Percentiles rank a stretch among this genome's conserved stretches.
Conservation (phyloP, 768 basidiomycete species). For the Pleurotus tuoliensis region DNA sequence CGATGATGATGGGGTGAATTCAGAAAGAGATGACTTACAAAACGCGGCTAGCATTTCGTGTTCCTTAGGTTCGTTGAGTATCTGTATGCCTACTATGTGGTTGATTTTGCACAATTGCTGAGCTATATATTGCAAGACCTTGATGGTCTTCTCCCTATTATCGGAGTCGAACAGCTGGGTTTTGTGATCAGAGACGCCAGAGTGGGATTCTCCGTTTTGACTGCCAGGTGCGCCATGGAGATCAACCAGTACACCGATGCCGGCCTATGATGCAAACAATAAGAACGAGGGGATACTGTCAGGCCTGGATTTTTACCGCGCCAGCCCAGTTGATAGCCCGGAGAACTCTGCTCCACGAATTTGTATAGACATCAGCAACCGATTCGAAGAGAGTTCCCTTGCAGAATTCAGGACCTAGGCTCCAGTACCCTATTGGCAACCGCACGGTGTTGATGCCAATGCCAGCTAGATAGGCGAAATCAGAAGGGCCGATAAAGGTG, state of each 20-base stretch:
- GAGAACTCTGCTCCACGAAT: slow-evolving; percentile 65
- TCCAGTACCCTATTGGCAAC: slow-evolving; percentile 60
- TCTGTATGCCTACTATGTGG: slow-evolving; percentile 58
- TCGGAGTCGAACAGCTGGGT: slow-evolving; percentile 43
- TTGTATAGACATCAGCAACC: slow-evolving; percentile 48
- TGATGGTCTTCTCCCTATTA: slow-evolving; percentile 50
- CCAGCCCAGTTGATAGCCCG: slow-evolving; percentile 62
- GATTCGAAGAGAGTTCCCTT: slow-evolving; percentile 63
- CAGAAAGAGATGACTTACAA: slow-evolving; percentile 27
- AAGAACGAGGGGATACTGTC: too few relatives aligned
- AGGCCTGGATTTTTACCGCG: not conserved
- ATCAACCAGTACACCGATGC: slow-evolving; percentile 69
- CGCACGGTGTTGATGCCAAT: slow-evolving; percentile 71
- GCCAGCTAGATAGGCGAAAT: slow-evolving; percentile 62
- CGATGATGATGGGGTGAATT: too few relatives aligned
- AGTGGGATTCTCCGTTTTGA: slow-evolving; percentile 71
- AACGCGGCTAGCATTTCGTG: slow-evolving; percentile 41
- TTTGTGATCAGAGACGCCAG: slow-evolving; percentile 54
- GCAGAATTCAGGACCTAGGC: slow-evolving; percentile 52
- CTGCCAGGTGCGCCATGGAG: slow-evolving; percentile 74
- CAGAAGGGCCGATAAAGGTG: slow-evolving; percentile 59
- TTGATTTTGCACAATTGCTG: slow-evolving; percentile 36
- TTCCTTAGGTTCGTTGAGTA: slow-evolving; percentile 58
- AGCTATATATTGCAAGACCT: slow-evolving; percentile 44
- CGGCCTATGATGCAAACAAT: slow-evolving; percentile 20